Percentiles rank a stretch among this genome's conserved stretches.
Evolutionary conservation across 179 eudicot genomes (phyloP).

Genomic region (Spinacia oleracea): DNA sequence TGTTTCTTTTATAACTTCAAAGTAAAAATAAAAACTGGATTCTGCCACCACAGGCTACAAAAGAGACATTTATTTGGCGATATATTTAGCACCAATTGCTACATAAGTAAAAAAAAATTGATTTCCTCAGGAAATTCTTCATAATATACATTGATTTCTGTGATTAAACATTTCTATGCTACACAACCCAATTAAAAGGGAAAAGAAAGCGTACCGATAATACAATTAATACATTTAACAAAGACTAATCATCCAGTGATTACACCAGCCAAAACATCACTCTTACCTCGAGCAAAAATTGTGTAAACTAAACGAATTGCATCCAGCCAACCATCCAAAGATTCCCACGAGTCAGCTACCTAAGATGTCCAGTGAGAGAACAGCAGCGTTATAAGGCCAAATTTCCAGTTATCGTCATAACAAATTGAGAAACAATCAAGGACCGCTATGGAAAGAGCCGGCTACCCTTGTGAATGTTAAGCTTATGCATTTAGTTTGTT

Average conservation of each 20-base stretch:
- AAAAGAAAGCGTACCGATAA: constrained; percentile 23
- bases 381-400: neutral
- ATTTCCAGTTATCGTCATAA: neutral
- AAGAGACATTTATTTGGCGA: neutral
- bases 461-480: no score
- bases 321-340: constrained; percentile 91
- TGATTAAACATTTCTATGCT: constrained; percentile 16
- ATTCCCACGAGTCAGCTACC: constrained; percentile 97
- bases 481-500: no score
- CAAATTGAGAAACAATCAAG: constrained; percentile 2
- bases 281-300: constrained; percentile 80
- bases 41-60: constrained; percentile 10
- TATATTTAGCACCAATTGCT: neutral
- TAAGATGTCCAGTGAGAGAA: constrained; percentile 28
- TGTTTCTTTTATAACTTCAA: neutral
- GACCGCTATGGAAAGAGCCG: no score
- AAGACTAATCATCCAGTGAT: constrained; percentile 51
- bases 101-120: constrained; percentile 10
- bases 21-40: neutral
- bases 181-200: constrained; percentile 23
- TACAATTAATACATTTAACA: constrained; percentile 23
- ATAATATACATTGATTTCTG: constrained; percentile 24
- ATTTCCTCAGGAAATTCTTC: constrained; percentile 23
- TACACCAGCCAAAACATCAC: constrained; percentile 84
- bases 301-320: constrained; percentile 95